Conservation (phyloP, 805 yeast species). For the Blastobotrys muscicola region DNA sequence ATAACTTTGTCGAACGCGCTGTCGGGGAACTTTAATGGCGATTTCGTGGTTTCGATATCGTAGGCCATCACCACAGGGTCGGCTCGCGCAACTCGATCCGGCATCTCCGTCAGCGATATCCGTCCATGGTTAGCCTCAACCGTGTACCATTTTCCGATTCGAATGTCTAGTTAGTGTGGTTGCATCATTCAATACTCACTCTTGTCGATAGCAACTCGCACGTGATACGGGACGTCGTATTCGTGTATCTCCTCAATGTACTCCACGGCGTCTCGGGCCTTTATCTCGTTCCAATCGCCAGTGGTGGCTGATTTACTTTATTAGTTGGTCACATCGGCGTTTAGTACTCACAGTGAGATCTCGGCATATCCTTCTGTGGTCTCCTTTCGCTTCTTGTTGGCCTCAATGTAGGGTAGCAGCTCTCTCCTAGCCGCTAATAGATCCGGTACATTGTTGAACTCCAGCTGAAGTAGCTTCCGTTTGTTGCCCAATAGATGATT, state of each 20-base stretch:
- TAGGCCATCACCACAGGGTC: constrained; percentile 95
- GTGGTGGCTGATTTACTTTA: constrained; percentile 2
- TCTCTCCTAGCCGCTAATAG: constrained; percentile 63
- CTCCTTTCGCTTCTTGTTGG: constrained; percentile 52
- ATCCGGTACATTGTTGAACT: constrained; percentile 68
- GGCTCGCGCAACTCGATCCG: constrained; percentile 82
- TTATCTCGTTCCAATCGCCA: constrained; percentile 5
- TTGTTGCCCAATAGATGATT: constrained; percentile 79
- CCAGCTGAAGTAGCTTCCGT: constrained; percentile 53
- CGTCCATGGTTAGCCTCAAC: constrained; percentile 56
- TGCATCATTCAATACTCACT: constrained; percentile 14
- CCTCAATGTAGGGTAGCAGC: constrained; percentile 58
- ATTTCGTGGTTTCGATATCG: constrained; percentile 96
- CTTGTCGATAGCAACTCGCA: constrained; percentile 87
- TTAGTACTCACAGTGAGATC: constrained; percentile 34
- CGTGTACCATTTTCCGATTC: constrained; percentile 95
- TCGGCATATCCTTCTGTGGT: constrained; percentile 60
- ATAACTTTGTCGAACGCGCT: constrained; percentile 82
- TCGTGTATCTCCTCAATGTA: constrained; percentile 74
- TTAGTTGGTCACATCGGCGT: not conserved
- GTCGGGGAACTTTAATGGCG: constrained; percentile 93
- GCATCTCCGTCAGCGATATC: constrained; percentile 46
- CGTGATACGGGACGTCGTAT: constrained; percentile 95
- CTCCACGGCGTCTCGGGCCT: constrained; percentile 43
- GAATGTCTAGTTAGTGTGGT: constrained; percentile 33